Conservation (phyloP, 352 stramenopile genomes). For the Phytophthora pluvialis region DNA sequence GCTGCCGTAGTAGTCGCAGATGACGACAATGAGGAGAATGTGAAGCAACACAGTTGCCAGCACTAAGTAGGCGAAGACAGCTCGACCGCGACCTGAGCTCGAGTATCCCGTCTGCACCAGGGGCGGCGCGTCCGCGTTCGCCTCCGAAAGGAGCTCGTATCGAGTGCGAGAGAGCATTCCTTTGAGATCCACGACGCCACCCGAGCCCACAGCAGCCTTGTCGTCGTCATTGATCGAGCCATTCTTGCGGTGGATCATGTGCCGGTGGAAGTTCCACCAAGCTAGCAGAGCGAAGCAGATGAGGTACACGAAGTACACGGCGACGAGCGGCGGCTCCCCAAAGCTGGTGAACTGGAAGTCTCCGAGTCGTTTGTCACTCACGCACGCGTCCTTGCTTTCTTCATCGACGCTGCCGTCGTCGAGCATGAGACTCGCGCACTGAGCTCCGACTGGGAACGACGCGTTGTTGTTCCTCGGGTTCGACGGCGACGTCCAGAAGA, state of each 20-base stretch:
- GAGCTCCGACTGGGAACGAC: slow-evolving; percentile 49
- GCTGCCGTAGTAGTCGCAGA: slow-evolving; percentile 46
- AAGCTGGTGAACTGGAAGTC: slow-evolving; percentile 39
- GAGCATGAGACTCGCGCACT: slow-evolving; percentile 41
- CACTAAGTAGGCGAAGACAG: slow-evolving; percentile 38
- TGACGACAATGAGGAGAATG: slow-evolving; percentile 38
- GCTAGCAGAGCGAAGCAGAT: slow-evolving; percentile 24
- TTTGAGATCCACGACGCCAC: slow-evolving; percentile 13
- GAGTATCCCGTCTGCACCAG: slow-evolving; percentile 38
- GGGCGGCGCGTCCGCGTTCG: neutral
- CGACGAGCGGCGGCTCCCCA: slow-evolving; percentile 17
- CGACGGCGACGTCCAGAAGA: slow-evolving; percentile 54
- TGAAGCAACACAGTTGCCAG: slow-evolving; percentile 27
- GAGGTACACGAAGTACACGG: slow-evolving; percentile 35
- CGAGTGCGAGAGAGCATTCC: slow-evolving; percentile 4
- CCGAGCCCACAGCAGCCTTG: neutral
- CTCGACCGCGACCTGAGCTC: slow-evolving; percentile 16
- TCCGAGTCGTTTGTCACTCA: slow-evolving; percentile 1
- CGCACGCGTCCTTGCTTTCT: slow-evolving; percentile 18
- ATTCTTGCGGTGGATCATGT: slow-evolving; percentile 24
- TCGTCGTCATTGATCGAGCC: slow-evolving; percentile 19
- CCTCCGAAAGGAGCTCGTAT: slow-evolving; percentile 24
- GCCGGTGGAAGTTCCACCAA: slow-evolving; percentile 23
- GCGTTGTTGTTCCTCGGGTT: slow-evolving; percentile 60
- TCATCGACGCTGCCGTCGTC: slow-evolving; percentile 24